Base-by-base conservation (phyloP, 1,284 basidiomycete genomes). In the Pascua guehoae region DNA sequence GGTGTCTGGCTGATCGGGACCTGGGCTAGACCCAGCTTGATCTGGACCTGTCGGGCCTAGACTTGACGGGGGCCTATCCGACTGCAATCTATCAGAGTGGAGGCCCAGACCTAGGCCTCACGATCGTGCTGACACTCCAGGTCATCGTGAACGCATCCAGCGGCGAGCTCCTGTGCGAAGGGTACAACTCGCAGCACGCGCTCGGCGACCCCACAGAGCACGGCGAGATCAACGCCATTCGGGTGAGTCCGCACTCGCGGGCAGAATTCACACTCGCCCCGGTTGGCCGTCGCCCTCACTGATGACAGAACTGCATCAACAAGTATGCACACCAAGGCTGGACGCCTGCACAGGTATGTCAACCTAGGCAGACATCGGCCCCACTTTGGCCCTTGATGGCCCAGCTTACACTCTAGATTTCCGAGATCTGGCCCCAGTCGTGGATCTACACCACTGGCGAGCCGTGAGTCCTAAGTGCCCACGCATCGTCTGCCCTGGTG, bases 381-480 rank as follows among this genome's bases (percentile, higher is more conserved):
- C n/a, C 12, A 3, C n/a, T 2, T 4, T 14, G 3, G 41, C 4
- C 8, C 24, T 32, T 37, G 46, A 15, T 47, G 46, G 46, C 32
- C 46, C 45, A 16, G 32, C 47, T 49, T 8, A 49, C 47, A 4
- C 0, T 14, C 4, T 36, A 51, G 50, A 44, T 51, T 17, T 37
- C 42, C n/a, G 50, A 41, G 10, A 37, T 51, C n/a, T 51, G 50
- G 50, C 50, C 50, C 8, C 42, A 51, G 42, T 11, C n/a, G n/a
- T 51, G 50, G 50, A 51, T 51, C 32, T 51, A 51, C 43, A 51
- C 50, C 17, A 51, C 50, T 12, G 50, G 42, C 43, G 50, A 51
- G 36, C 50, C 50, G 42, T 51, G 42, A 3, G 24, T 32, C 4
- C 24, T n/a, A 32, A 3, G 24, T 32, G 24, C 24, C 24, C 24